Percentiles rank a stretch among this genome's conserved stretches.
phyloP scores from a whole-genome alignment of 495 filamentous ascomycete species.

The Neurospora sp. region DNA sequence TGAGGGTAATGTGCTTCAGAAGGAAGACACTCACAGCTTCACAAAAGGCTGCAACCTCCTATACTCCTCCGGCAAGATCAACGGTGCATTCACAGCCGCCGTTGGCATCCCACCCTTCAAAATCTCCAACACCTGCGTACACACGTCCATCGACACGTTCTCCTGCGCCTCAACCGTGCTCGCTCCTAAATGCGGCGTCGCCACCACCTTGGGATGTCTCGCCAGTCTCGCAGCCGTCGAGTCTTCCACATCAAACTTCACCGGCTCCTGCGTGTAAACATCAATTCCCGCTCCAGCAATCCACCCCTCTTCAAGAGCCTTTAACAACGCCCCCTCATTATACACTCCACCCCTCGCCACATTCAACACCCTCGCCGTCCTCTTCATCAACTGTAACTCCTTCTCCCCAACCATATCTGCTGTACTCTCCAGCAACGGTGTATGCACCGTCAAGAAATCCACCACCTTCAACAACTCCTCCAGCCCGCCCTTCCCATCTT shows the following conservation, averaged over 20 bases:
- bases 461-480: slow-evolving; percentile 46
- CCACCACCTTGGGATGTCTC: slow-evolving; percentile 53
- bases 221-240: slow-evolving; percentile 46
- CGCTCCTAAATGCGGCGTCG: slow-evolving; percentile 64
- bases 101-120: slow-evolving; percentile 55
- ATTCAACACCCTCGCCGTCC: slow-evolving; percentile 54
- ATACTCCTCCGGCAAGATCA: slow-evolving; percentile 66
- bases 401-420: slow-evolving; percentile 51
- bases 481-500: slow-evolving; percentile 16
- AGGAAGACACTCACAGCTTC: slow-evolving; percentile 25
- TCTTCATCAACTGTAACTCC: slow-evolving; percentile 60
- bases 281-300: slow-evolving; percentile 66
- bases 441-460: slow-evolving; percentile 69
- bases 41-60: slow-evolving; percentile 61
- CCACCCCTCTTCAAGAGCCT: slow-evolving; percentile 53
- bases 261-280: slow-evolving; percentile 65
- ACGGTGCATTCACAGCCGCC: slow-evolving; percentile 60
- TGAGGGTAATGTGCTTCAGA: too few species aligned
- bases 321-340: slow-evolving; percentile 58
- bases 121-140: slow-evolving; percentile 60
- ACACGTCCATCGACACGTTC: slow-evolving; percentile 65
- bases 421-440: slow-evolving; percentile 61
- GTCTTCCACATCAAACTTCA: slow-evolving; percentile 25
- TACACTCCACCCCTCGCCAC: slow-evolving; percentile 67
- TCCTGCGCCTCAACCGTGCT: slow-evolving; percentile 70